These are phyloP conservation scores for Penicillium sp. DNA, from an alignment of 2,329 filamentous ascomycete genomes.

Conservation along the genomic window DNA sequence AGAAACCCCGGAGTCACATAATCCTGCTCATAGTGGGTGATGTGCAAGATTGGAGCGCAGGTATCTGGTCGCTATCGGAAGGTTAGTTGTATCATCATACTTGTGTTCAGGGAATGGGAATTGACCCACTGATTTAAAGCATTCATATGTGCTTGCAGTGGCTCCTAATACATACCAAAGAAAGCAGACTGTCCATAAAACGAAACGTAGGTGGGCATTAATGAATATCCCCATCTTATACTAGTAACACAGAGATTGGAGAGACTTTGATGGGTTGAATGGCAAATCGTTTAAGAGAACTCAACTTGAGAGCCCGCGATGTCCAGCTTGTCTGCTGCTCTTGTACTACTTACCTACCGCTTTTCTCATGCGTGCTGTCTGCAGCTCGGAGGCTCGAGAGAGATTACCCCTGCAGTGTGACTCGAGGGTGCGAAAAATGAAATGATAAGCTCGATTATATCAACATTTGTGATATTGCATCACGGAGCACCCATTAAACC, in stretches of 20 bases:
- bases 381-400: not conserved
- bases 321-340: not conserved
- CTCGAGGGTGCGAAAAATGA: not conserved
- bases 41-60: not conserved
- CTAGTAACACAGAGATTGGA: not conserved
- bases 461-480: not conserved
- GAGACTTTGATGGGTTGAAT: not conserved
- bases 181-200: not conserved
- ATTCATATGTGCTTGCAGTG: not conserved
- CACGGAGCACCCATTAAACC: not conserved
- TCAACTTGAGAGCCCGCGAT: not conserved
- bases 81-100: not conserved
- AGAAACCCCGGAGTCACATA: not conserved
- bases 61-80: constrained; percentile 1
- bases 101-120: not conserved
- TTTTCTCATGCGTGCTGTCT: not conserved
- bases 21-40: not conserved
- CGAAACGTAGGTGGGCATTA: not conserved
- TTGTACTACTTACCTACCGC: not conserved
- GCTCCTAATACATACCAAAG: not conserved
- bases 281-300: not conserved
- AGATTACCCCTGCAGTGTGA: not conserved
- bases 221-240: not conserved
- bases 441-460: not conserved
- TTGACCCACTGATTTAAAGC: not conserved